phyloP scores from a whole-genome alignment of 495 filamentous ascomycete genomes.

The Podospora conica region DNA sequence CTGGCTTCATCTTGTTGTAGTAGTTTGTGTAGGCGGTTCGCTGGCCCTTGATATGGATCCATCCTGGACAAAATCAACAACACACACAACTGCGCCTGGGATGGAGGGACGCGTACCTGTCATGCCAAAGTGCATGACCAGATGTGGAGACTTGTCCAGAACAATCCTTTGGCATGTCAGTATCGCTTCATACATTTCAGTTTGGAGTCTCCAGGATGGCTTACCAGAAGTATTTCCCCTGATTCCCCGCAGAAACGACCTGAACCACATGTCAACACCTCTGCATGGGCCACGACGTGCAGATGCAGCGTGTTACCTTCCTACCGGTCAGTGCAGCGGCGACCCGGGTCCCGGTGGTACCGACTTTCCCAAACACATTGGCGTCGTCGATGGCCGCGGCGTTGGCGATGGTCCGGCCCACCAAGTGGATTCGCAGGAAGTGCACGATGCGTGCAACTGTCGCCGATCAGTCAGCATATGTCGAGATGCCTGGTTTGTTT shows the following conservation, averaged over 20 bases:
- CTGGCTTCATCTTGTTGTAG: slow-evolving; percentile 59
- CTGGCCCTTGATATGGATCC: slow-evolving; percentile 77
- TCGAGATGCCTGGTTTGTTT: no score
- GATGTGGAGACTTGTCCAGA: slow-evolving; percentile 62
- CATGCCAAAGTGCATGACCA: slow-evolving; percentile 91
- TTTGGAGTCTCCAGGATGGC: neutral
- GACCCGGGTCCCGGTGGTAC: slow-evolving; percentile 67
- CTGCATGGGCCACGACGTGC: neutral
- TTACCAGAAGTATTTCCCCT: slow-evolving; percentile 95
- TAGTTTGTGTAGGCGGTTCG: slow-evolving; percentile 61
- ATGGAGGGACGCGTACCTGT: slow-evolving; percentile 23
- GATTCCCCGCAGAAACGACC: slow-evolving; percentile 65
- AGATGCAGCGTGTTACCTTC: slow-evolving; percentile 35
- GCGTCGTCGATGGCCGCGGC: slow-evolving; percentile 69
- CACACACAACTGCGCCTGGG: neutral
- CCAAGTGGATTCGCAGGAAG: slow-evolving; percentile 70
- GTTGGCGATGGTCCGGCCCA: slow-evolving; percentile 69
- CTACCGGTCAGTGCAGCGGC: slow-evolving; percentile 67
- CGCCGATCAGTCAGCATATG: neutral
- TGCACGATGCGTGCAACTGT: slow-evolving; percentile 77
- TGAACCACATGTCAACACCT: neutral
- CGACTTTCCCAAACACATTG: slow-evolving; percentile 82
- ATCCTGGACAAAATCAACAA: slow-evolving; percentile 45
- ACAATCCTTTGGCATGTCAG: slow-evolving; percentile 33
- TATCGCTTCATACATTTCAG: neutral